Evolutionary conservation across 345 rosid species (phyloP).

Genomic region (Cardiospermum halicacabum): DNA sequence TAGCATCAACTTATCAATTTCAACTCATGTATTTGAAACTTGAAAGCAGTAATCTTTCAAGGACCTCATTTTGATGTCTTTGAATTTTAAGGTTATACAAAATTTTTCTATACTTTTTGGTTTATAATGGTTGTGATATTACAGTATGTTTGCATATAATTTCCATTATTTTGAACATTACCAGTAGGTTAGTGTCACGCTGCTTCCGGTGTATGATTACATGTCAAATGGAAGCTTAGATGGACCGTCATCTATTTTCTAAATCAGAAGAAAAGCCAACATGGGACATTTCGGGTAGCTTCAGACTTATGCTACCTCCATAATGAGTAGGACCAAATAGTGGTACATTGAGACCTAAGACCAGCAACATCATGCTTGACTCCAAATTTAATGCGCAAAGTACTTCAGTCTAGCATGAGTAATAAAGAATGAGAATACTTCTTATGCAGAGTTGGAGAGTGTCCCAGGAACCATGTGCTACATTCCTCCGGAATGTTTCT

Average conservation of each 20-base stretch:
- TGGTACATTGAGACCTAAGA: conserved; percentile 67
- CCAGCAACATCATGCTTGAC: conserved; percentile 60
- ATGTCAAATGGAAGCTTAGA: conserved; percentile 69
- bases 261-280: conserved; percentile 18
- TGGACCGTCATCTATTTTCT: conserved; percentile 39
- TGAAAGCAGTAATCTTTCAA: too few species aligned
- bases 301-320: conserved; percentile 58
- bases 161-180: background rate
- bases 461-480: conserved; percentile 51
- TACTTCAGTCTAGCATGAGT: conserved; percentile 58
- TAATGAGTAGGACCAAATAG: conserved; percentile 52
- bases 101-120: background rate
- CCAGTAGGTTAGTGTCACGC: conserved; percentile 51
- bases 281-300: conserved; percentile 38
- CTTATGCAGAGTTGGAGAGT: conserved; percentile 50
- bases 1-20: background rate
- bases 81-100: background rate
- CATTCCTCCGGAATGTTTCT: too few species aligned
- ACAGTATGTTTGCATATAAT: background rate
- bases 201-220: conserved; percentile 50
- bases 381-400: conserved; percentile 46
- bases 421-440: conserved; percentile 44
- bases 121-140: background rate
- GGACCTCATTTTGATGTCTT: too few species aligned
- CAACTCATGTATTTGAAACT: too few species aligned